Base-by-base conservation (phyloP, 768 basidiomycete genomes). In the Chalciporus sphaerocephalus region DNA sequence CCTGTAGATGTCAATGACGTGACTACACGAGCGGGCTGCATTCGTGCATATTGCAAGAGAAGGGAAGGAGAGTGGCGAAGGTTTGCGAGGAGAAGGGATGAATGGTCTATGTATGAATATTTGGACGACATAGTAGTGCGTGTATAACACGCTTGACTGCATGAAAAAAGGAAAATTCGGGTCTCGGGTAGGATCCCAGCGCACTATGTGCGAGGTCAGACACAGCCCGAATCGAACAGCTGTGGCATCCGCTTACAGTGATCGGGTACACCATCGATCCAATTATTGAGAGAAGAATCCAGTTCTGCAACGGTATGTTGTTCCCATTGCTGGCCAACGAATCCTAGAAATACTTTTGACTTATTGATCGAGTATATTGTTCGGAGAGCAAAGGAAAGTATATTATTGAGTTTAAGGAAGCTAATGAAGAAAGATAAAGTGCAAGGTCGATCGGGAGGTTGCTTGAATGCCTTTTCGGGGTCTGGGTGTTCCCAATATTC, bases 41-140 rank as follows among this genome's bases (percentile, higher is more conserved):
- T 91, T 92, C n/a, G 84, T 81, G 61, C 89, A 92, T 42, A 92
- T 91, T 0, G 87, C 86, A 24, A 92, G 70, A 0, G 88, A 83
- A 57, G 68, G 81, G 55, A 82, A 76, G 1, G 72, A 69, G 28
- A 78, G 56, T 2, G 66, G 60, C 0, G 71, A 66, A 0, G 72
- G 73, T 46, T 80, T 80, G 37, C 74, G 68, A 3, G 80, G 76
- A 0, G 77, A 77, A 0, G 86, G 85, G 46, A 92, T 83, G 63
- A 87, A 90, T 4, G 85, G 84, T 33, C 89, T 74, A 61, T 92
- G 90, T 38, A 90, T 78, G 44, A 81, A 69, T 53, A 92, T 90
- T 52, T 81, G 75, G 22, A 74, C 63, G 42, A 74, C 67, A 54
- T 83, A 83, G 58, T 79, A 84, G 27, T 67, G 62, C 1, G 73